Percentiles rank a stretch among this genome's conserved stretches.
Conservation (phyloP, 768 basidiomycete species). For the Hemileccinum rubropunctum region DNA sequence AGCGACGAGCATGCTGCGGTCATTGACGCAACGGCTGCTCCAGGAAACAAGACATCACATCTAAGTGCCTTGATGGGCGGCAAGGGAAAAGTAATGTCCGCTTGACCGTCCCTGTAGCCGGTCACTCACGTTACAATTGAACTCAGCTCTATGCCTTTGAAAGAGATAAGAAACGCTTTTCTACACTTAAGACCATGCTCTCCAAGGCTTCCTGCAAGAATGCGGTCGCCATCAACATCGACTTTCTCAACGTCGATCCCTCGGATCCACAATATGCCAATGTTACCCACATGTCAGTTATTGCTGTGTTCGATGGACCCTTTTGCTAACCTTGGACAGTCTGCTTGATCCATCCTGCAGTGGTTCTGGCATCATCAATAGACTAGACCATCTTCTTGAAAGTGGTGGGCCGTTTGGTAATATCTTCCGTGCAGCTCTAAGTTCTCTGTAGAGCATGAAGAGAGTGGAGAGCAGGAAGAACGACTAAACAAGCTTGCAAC, state of each 20-base stretch:
- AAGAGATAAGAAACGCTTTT: constrained; percentile 75
- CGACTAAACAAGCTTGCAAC: constrained; percentile 80
- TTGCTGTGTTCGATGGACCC: neutral
- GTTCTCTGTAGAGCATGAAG: constrained; percentile 47
- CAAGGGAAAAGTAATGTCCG: constrained; percentile 63
- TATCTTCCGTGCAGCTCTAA: constrained; percentile 1
- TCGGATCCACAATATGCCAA: constrained; percentile 53
- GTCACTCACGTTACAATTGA: neutral
- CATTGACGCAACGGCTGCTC: constrained; percentile 94
- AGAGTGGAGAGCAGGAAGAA: constrained; percentile 55
- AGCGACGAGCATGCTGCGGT: constrained; percentile 49
- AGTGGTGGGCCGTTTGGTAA: constrained; percentile 46
- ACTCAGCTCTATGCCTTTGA: constrained; percentile 84
- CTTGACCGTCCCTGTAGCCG: neutral
- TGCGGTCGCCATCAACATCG: constrained; percentile 67
- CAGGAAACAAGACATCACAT: constrained; percentile 97
- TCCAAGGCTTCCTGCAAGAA: constrained; percentile 82
- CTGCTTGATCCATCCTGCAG: constrained; percentile 96
- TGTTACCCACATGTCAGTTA: constrained; percentile 84
- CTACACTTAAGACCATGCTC: constrained; percentile 83
- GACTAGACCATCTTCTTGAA: constrained; percentile 80
- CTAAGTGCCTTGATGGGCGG: constrained; percentile 84
- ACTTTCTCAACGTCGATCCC: constrained; percentile 84
- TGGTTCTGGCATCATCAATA: constrained; percentile 89
- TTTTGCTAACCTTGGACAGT: constrained; percentile 37